A percentile compares a stretch with the other conserved stretches of the same genome.
Conservation (phyloP, 2,329 filamentous ascomycete species). For the Exophiala lecanii-corni region DNA sequence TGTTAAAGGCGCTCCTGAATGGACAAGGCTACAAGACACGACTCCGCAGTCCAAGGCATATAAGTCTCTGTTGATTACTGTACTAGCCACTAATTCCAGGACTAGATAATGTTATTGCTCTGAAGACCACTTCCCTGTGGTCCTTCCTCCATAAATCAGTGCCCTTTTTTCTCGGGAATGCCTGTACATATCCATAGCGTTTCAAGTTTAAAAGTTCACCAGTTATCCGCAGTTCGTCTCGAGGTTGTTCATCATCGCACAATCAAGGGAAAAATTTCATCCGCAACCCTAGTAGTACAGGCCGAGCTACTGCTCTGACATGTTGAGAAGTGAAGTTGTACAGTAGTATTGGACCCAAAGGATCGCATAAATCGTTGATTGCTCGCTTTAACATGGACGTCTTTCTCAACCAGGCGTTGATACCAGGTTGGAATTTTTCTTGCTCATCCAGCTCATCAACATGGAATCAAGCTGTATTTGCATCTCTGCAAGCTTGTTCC, state of each 20-base stretch:
- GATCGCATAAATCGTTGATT: neutral
- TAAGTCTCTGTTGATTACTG: no score
- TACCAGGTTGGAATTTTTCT: conserved; percentile 31
- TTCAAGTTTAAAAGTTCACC: conserved; percentile 4
- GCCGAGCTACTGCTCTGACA: conserved; percentile 19
- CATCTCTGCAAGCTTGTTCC: conserved; percentile 79
- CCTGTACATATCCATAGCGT: conserved; percentile 16
- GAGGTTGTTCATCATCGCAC: conserved; percentile 19
- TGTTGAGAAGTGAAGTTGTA: conserved; percentile 21
- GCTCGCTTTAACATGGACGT: neutral
- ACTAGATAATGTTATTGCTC: no score
- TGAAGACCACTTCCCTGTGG: no score
- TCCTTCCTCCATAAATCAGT: no score
- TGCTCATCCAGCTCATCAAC: conserved; percentile 71
- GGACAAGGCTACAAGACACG: no score
- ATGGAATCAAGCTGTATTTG: conserved; percentile 84
- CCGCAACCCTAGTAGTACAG: conserved; percentile 21
- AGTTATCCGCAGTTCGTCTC: conserved; percentile 11
- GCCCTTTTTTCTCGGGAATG: no score
- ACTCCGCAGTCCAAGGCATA: no score
- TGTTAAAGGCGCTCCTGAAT: no score
- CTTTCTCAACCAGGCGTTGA: conserved; percentile 11
- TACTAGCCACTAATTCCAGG: no score
- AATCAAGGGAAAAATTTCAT: conserved; percentile 6
- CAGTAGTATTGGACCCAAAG: conserved; percentile 3